Conservation (phyloP, 2,329 filamentous ascomycete species). For the Ceratocystis eucalypticola region DNA sequence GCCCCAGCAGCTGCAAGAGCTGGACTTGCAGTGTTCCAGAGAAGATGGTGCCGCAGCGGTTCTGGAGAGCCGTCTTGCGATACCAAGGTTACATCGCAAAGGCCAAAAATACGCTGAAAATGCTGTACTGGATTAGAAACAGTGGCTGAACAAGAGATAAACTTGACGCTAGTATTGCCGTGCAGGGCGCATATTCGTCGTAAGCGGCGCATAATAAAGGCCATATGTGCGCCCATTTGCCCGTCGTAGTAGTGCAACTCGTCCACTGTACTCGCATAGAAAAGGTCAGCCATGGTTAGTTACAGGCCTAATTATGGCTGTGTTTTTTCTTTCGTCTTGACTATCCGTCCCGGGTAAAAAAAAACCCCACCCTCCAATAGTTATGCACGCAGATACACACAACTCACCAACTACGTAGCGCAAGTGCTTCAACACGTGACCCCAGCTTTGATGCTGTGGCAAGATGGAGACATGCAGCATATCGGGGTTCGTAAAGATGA, state of each 20-base stretch:
- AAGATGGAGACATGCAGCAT: constrained; percentile 94
- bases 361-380: neutral
- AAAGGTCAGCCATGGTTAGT: neutral
- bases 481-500: constrained; percentile 96
- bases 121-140: constrained; percentile 86
- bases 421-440: constrained; percentile 74
- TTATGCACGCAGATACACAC: neutral
- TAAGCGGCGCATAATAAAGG: constrained; percentile 83
- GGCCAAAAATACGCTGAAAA: constrained; percentile 87
- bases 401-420: constrained; percentile 64
- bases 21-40: constrained; percentile 15
- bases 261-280: constrained; percentile 38
- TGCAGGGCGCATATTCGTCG: constrained; percentile 79
- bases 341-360: neutral
- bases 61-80: constrained; percentile 86
- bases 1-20: neutral
- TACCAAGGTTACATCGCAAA: constrained; percentile 65
- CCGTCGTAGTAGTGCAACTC: constrained; percentile 96
- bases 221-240: constrained; percentile 83
- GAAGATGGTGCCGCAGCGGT: constrained; percentile 7
- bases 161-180: constrained; percentile 64
- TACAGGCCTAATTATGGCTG: neutral
- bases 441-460: constrained; percentile 82
- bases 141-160: constrained; percentile 92
- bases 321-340: neutral